Base-by-base conservation (phyloP, 2,329 filamentous ascomycete genomes). In the Coniochaeta sp. region DNA sequence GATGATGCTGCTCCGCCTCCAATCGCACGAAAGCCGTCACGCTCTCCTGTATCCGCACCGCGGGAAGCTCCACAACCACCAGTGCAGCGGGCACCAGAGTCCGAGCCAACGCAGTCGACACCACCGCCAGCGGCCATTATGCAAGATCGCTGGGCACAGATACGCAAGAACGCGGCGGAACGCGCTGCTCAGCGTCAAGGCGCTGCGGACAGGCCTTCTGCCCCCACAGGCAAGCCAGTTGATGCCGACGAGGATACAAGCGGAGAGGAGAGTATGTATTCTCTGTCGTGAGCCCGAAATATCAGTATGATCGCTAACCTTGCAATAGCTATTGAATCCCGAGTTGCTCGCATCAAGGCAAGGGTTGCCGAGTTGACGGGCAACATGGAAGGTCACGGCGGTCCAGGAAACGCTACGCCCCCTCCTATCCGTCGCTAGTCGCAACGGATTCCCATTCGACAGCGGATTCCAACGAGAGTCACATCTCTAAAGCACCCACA, bases 271-370 rank as follows among this genome's bases (percentile, higher is more conserved):
- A 95, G 89, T 91, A 80, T 83, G 90, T 87, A 38, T 26, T 11
- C 28, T 36, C 22, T n/a, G 24, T 38, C 6, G 24, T 11, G 6
- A 22, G 16, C 28, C n/a, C 17, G 6, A 38, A 12, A 24, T 1
- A 8, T 36, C 2, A 34, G 54, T n/a, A 34, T 31, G 8, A 55
- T 38, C 11, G 33, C 47, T 59, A 44, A 57, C 47, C 14, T 19
- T 14, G n/a, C 19, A 7, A n/a, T 66, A 96, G 91, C 93, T 38
- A 98, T 98, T 69, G 95, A 99, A 75, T 93, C 92, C 57, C 90
- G 95, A 66, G 95, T 98, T 62, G 95, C 95, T 57, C 90, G 95
- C 64, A 99, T 99, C 82, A 98, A 97, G 78, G 95, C 95, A 62
- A 89, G 95, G 63, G 95, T 99, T 61, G 95, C 95, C 58, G 92